Base-by-base conservation (phyloP, 2,329 filamentous ascomycete species). In the Apiospora saccharicola region DNA sequence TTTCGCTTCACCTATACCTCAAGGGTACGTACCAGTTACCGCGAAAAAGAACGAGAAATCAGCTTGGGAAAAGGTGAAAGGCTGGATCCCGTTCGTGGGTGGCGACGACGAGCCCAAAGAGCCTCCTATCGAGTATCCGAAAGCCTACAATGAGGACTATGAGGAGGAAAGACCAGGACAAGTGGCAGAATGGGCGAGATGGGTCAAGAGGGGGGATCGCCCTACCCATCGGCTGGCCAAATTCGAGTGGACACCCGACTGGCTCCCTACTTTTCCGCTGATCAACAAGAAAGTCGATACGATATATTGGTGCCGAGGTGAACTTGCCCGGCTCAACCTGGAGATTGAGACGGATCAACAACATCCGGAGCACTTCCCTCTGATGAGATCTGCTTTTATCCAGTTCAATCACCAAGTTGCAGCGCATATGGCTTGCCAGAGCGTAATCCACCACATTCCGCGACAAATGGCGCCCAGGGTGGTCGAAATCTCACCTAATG, bases 391-490 rank as follows among this genome's bases (percentile, higher is more conserved):
- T 0, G 96, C 96, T 0, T 99, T 99, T 77, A 95, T 99, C 74
- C 96, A 99, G 80, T 99, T 99, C 87, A 98, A 99, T 79, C 93
- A 98, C 79, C 96, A 99, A 80, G 94, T 98, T 1, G 95, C 96
- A 7, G 96, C 96, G 0, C 96, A 99, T 79, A 98, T 99, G 96
- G 96, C 96, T 72, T 98, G 95, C 80, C 96, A 99, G 81, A 91
- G 94, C 68, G 88, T 97, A 67, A 95, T 93, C 51, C 95, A 98
- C 80, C 96, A 99, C 78, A 82, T 98, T 0, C 96, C 96, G 0
- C 94, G 94, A 77, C 93, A 97, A 67, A 99, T 99, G 96, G 89
- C 94, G 0, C 96, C 96, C 0, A 90, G 96, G 41, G 89, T 94
- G 53, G 93, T 98, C n/a, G 96, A 99, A 80, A 95, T 99, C 67